Base-by-base conservation (phyloP, 768 basidiomycete species). In the Mrakia frigida region DNA sequence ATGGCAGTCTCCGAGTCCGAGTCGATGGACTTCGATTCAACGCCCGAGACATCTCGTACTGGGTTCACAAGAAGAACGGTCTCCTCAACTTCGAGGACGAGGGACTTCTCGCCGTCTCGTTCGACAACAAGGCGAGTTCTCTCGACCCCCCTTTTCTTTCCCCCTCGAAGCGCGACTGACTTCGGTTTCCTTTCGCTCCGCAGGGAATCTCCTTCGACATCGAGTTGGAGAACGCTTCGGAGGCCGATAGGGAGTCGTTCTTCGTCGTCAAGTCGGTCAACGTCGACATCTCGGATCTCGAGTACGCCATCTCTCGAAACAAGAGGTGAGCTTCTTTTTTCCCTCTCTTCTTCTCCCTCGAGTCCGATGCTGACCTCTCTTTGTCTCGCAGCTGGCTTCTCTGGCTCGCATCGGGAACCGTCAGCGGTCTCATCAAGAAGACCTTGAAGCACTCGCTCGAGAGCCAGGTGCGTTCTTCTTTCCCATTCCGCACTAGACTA, bases 1-100 rank as follows among this genome's bases (percentile, higher is more conserved):
- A 82, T 70, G 79, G 81, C 28, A 79, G 80, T 43, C 81, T 84
- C 41, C 50, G 74, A 41, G 81, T 85, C 43, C 80, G 81, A 41
- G 83, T 85, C 52, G 80, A 83, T 50, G 85, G 85, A 3, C 80
- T 85, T 52, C 82, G 83, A 78, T 82, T 85, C 75, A 77, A 80
- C 70, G 85, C 85, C 13, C 81, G 78, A 63, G 80, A 83, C 79
- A 85, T 85, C 77, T 81, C 82, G 50, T 85, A 84, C 82, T 85
- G 83, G 82, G 74, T 84, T 79, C 79, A 81, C 81, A 81, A 82
- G 78, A 85, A 85, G 83, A 63, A 68, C n/a, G 75, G 74, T 21
- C 70, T 73, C 72, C n/a, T 69, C 39, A 65, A 61, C 14, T 73
- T 77, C 33, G 76, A 77, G 76, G 84, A 85, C 79, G 79, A 81